phyloP scores from a whole-genome alignment of 2,329 filamentous ascomycete species.

The Chaetomium olivaceum region DNA sequence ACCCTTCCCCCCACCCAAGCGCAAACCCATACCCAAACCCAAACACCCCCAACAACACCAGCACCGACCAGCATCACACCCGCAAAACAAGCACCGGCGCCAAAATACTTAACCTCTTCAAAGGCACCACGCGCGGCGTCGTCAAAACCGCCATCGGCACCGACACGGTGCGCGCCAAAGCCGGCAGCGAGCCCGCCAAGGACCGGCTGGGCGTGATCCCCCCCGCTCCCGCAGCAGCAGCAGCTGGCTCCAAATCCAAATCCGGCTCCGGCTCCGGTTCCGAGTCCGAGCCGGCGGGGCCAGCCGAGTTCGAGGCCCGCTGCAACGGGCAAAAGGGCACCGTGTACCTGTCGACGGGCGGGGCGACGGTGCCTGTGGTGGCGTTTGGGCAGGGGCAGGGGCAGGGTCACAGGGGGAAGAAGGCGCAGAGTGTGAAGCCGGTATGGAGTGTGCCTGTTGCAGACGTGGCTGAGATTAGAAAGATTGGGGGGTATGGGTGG shows the following conservation, averaged over 20 bases:
- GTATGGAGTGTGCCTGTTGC: slow-evolving; percentile 69
- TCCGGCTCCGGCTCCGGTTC: too few species aligned
- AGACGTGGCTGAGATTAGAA: slow-evolving; percentile 73
- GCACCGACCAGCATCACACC: slow-evolving; percentile 38
- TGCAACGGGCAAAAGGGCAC: slow-evolving; percentile 69
- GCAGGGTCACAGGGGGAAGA: slow-evolving; percentile 52
- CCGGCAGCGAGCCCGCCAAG: slow-evolving; percentile 61
- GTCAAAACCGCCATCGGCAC: slow-evolving; percentile 72
- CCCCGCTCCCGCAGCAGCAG: slow-evolving; percentile 37
- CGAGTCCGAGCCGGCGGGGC: slow-evolving; percentile 52
- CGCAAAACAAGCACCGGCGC: slow-evolving; percentile 45
- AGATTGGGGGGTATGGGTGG: slow-evolving; percentile 80
- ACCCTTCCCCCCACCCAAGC: slow-evolving; percentile 35
- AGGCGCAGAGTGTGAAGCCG: slow-evolving; percentile 57
- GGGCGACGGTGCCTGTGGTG: slow-evolving; percentile 65
- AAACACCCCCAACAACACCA: slow-evolving; percentile 48
- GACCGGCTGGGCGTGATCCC: slow-evolving; percentile 71
- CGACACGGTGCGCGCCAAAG: slow-evolving; percentile 69
- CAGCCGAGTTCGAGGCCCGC: slow-evolving; percentile 73
- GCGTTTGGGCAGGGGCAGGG: slow-evolving; percentile 62
- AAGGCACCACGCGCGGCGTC: slow-evolving; percentile 66
- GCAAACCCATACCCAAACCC: too few species aligned
- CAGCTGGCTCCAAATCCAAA: slow-evolving; percentile 33
- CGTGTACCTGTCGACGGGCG: slow-evolving; percentile 67
- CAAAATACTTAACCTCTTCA: slow-evolving; percentile 65